phyloP scores from a whole-genome alignment of 2,329 filamentous ascomycete genomes.

The Phoma sp. region DNA sequence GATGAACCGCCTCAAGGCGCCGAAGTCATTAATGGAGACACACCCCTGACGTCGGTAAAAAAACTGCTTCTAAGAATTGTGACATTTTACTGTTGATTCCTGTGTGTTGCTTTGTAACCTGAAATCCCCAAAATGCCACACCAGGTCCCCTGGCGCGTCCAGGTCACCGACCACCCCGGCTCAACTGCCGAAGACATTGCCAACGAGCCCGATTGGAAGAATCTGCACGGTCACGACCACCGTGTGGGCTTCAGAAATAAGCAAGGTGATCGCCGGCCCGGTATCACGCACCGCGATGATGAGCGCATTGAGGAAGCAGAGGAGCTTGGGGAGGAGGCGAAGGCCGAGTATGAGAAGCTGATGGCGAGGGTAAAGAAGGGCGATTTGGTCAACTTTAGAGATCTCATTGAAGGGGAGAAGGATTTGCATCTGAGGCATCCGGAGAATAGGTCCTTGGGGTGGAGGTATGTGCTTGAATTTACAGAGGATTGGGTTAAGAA shows the following conservation, averaged over 20 bases:
- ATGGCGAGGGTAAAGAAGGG: slow-evolving; percentile 33
- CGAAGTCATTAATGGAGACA: not conserved
- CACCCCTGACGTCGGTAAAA: not conserved
- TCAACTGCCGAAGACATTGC: slow-evolving; percentile 51
- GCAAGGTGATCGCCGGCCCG: slow-evolving; percentile 46
- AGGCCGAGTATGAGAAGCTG: slow-evolving; percentile 35
- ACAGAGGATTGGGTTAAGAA: slow-evolving; percentile 61
- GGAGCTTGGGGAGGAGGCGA: slow-evolving; percentile 33
- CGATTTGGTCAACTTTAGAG: slow-evolving; percentile 50
- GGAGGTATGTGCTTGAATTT: slow-evolving; percentile 59
- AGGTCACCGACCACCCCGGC: slow-evolving; percentile 48
- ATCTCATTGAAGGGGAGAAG: slow-evolving; percentile 39
- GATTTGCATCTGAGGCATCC: slow-evolving; percentile 56
- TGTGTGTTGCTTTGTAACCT: not conserved
- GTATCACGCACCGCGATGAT: slow-evolving; percentile 46
- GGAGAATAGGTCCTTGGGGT: slow-evolving; percentile 55
- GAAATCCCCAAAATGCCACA: slow-evolving; percentile 4
- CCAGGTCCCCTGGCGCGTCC: slow-evolving; percentile 35
- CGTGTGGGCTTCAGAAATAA: slow-evolving; percentile 51
- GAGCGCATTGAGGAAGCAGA: slow-evolving; percentile 36
- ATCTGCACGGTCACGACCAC: slow-evolving; percentile 44
- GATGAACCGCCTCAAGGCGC: not conserved
- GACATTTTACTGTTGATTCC: no score
- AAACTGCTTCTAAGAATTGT: not conserved
- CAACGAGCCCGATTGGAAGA: slow-evolving; percentile 54